Conservation (phyloP, 2,329 filamentous ascomycete species). For the Fusarium sp. region DNA sequence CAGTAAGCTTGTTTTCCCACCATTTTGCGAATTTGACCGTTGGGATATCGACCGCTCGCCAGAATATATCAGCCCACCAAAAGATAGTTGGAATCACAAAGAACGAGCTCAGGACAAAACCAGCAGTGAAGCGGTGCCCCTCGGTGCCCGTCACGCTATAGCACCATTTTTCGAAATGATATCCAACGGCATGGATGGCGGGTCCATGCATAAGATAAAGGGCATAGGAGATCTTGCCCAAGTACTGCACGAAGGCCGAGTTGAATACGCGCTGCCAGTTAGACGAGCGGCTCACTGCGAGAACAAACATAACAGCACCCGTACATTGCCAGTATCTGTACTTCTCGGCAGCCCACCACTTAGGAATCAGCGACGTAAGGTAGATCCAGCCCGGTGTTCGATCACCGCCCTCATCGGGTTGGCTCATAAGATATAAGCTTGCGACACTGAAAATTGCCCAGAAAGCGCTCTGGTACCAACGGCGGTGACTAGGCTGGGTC, state of each 20-base stretch:
- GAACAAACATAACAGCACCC: conserved; percentile 63
- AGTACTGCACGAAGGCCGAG: conserved; percentile 61
- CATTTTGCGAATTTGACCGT: conserved; percentile 66
- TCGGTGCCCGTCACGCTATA: conserved; percentile 60
- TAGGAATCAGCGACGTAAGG: conserved; percentile 59
- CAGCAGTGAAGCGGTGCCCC: conserved; percentile 55
- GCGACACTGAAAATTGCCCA: conserved; percentile 57
- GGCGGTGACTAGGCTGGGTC: neutral
- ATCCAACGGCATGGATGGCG: conserved; percentile 63
- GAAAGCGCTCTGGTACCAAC: conserved; percentile 38
- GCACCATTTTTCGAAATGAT: conserved; percentile 59
- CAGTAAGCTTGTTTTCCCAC: conserved; percentile 58
- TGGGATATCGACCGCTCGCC: conserved; percentile 64
- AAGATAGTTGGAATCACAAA: conserved; percentile 63
- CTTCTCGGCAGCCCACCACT: conserved; percentile 58
- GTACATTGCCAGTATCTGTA: conserved; percentile 67
- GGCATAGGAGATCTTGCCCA: conserved; percentile 69
- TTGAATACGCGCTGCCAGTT: conserved; percentile 63
- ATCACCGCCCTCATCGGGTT: conserved; percentile 52
- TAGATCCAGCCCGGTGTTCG: conserved; percentile 64
- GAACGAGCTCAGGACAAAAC: conserved; percentile 57
- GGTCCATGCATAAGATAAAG: conserved; percentile 71
- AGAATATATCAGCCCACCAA: conserved; percentile 66
- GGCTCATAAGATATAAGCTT: conserved; percentile 61
- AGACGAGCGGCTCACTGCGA: conserved; percentile 58